These are phyloP conservation scores for Yamagishiella unicocca DNA, from an alignment of 139 green algal genomes.

Conservation along the genomic window DNA sequence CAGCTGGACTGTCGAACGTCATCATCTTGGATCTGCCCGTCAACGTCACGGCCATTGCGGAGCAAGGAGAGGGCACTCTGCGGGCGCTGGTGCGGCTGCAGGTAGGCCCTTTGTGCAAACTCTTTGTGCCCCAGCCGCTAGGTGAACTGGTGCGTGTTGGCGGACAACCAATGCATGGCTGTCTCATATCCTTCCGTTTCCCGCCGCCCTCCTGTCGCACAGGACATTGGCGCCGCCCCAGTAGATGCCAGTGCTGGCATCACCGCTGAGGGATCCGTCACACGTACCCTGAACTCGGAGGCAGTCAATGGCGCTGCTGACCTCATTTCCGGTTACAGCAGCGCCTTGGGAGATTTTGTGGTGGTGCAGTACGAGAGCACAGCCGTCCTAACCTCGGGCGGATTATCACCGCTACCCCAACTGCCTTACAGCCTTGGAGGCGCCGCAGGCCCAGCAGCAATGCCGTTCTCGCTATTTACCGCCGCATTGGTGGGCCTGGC, in stretches of 20 bases:
- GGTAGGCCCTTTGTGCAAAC: too few species aligned
- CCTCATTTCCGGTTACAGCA: not conserved
- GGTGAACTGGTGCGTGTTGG: too few species aligned
- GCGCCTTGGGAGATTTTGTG: slow-evolving; percentile 1
- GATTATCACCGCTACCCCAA: not conserved
- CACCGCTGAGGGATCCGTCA: not conserved
- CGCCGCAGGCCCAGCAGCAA: too few species aligned
- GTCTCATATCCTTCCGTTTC: too few species aligned
- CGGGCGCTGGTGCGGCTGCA: not conserved
- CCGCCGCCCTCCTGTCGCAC: too few species aligned
- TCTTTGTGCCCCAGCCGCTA: too few species aligned
- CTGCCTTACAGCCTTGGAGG: too few species aligned
- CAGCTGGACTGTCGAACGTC: not conserved
- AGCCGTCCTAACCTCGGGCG: not conserved
- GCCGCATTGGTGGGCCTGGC: too few species aligned
- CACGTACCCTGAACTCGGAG: not conserved
- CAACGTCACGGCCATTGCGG: not conserved
- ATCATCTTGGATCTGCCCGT: not conserved
- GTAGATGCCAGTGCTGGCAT: not conserved
- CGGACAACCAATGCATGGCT: not conserved
- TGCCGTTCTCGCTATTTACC: too few species aligned
- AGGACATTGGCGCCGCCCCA: not conserved
- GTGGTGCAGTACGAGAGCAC: slow-evolving; percentile 21
- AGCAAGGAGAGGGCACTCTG: not conserved
- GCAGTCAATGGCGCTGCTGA: too few species aligned